Evolutionary conservation across 345 rosid species (phyloP), one percentile per base, ranked within the genome.

Genomic region (Gossypium australe): DNA sequence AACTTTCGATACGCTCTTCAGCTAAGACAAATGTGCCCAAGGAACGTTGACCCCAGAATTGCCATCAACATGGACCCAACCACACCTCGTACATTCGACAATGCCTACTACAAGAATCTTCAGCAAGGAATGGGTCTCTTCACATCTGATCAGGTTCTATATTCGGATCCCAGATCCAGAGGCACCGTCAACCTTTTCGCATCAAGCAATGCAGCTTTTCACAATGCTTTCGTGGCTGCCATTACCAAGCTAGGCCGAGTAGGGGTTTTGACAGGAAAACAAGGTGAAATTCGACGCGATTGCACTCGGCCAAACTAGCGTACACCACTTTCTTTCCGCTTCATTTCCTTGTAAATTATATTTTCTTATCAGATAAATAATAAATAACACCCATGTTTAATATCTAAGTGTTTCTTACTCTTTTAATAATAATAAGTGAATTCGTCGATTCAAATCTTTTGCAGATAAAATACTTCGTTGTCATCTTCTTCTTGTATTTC

Each of bases 51-150:
- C 41, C 41, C 41, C 41, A 34, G 41, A 34, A 34, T 34, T 34
- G 98, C 94, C 61, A 89, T 94, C 68, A 83, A 87, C 88, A 87
- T 94, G 94, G 98, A 94, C 67, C 97, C 98, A 0, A 75, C 83
- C 7, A 80, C 94, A 0, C 93, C 96, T 45, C 88, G 64, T n/a
- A 80, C 45, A 10, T 94, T 94, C 63, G 98, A 94, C 85, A 94
- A 94, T 18, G 84, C 78, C 20, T 94, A 94, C 83, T 94, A 48
- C 86, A 70, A 74, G 77, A 94, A 94, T 80, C 92, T 94, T 20
- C 84, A 83, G 44, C 86, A 79, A 67, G 97, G 97, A 11, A 94
- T 3, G 86, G 97, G 98, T 22, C 71, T 92, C 20, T 89, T 90
- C 62, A 74, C 47, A 20, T 94, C 97, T 2, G 98, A 94, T 73